Evolutionary conservation across 2,329 filamentous ascomycete species (phyloP), one percentile per base, ranked within the genome.

Genomic region (Pestalotiopsis sp.): DNA sequence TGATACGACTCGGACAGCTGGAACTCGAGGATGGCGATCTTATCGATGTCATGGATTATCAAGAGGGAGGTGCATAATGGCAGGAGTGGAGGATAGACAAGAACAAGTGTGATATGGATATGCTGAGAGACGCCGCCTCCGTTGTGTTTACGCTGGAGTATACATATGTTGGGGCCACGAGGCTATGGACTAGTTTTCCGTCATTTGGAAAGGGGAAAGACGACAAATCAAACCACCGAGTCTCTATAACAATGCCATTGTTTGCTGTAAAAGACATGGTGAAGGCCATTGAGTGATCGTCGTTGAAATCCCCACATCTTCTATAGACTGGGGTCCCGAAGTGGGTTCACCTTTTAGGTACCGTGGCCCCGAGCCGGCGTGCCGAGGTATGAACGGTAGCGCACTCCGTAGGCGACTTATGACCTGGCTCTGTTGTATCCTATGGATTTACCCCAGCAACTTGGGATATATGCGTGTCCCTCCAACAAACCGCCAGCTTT

Each of bases 1-100:
- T 62, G 31, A 62, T 27, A 1, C 36, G 61, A 14, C 0, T 17
- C 25, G 2, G 1, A 1, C 49, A 65, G 63, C 63, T 65, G 14
- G 63, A 65, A 23, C 23, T 65, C 17, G 63, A 65, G 63, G 45
- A 57, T 20, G 63, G 45, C 20, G 63, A 65, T 57, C 12, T 65
- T 17, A 38, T 65, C 23, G 63, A 65, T 36, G 63, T 65, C 11
- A 17, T 65, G 45, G 45, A 56, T 14, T 11, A 25, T 3, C 61
- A 64, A 27, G 17, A 41, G 4, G 61, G 38, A 14, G 59, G 59
- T 17, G 4, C 13, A 45, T 13, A 17, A 45, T 13, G 41, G 17
- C 41, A 45, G 17, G 13, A 4, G 11, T 12, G 17, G 31, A 36
- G 31, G 4, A 45, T 14, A 45, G 13, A 2, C 5, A 17, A 17